Evolutionary conservation across 2,329 filamentous ascomycete species (phyloP).

Genomic region (Colletotrichum trifolii): DNA sequence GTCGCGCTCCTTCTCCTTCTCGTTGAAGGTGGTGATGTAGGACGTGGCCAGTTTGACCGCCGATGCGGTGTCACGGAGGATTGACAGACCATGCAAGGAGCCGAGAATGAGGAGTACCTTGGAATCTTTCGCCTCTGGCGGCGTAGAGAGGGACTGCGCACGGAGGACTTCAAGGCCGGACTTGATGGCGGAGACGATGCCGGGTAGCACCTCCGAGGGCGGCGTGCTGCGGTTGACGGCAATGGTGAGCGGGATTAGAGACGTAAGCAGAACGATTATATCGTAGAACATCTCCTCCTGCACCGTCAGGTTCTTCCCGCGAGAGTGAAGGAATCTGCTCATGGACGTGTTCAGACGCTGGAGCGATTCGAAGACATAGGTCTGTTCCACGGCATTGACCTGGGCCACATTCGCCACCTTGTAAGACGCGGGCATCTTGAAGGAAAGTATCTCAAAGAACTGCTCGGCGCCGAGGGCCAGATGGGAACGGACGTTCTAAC

Average conservation of each 20-base stretch:
- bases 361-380: constrained; percentile 56
- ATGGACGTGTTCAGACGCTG: constrained; percentile 56
- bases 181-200: constrained; percentile 37
- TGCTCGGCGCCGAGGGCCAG: constrained; percentile 61
- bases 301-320: constrained; percentile 49
- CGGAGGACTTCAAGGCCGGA: constrained; percentile 43
- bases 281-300: constrained; percentile 58
- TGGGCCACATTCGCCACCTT: constrained; percentile 56
- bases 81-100: constrained; percentile 49
- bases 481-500: constrained; percentile 61
- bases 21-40: constrained; percentile 50
- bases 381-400: constrained; percentile 53
- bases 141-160: constrained; percentile 24
- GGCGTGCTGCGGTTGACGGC: constrained; percentile 11
- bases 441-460: constrained; percentile 61
- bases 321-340: constrained; percentile 48
- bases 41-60: constrained; percentile 46
- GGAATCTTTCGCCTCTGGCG: constrained; percentile 11
- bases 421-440: constrained; percentile 61
- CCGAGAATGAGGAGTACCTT: constrained; percentile 42
- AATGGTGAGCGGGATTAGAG: constrained; percentile 44
- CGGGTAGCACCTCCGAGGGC: constrained; percentile 13
- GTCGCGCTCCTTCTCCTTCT: constrained; percentile 53
- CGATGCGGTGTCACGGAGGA: constrained; percentile 51
- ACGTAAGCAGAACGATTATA: constrained; percentile 53